Percentiles rank a stretch among this genome's conserved stretches.
Conservation (phyloP, 176 grass and related monocot genomes). For the Eleusine coracana region DNA sequence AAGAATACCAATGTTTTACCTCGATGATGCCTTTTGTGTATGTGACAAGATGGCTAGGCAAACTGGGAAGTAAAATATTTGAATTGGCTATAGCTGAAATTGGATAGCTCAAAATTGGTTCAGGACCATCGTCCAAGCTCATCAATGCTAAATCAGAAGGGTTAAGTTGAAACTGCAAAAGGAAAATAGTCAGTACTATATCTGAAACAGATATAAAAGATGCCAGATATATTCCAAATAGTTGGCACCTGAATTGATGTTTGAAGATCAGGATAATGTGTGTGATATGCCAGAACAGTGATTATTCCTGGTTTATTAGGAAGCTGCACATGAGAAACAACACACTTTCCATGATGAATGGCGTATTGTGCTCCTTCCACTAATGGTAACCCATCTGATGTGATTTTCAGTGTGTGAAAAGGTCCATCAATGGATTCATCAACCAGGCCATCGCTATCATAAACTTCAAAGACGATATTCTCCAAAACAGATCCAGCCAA, state of each 20-base stretch:
- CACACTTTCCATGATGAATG: slow-evolving; percentile 45
- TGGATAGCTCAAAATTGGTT: slow-evolving; percentile 24
- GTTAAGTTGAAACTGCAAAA: slow-evolving; percentile 37
- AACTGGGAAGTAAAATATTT: slow-evolving; percentile 24
- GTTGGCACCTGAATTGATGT: slow-evolving; percentile 18
- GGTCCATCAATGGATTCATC: slow-evolving; percentile 41
- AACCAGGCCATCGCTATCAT: slow-evolving; percentile 23
- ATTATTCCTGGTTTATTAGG: slow-evolving; percentile 30
- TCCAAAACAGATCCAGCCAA: slow-evolving; percentile 18
- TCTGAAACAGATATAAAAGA: slow-evolving; percentile 1
- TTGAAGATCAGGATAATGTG: slow-evolving; percentile 23
- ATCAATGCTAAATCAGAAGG: slow-evolving; percentile 3
- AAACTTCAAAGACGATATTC: slow-evolving; percentile 42
- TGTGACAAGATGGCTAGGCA: slow-evolving; percentile 19
- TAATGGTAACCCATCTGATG: slow-evolving; percentile 16
- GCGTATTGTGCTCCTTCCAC: slow-evolving; percentile 39
- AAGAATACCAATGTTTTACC: slow-evolving; percentile 17
- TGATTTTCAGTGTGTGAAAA: slow-evolving; percentile 41
- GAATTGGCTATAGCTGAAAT: not conserved
- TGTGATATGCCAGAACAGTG: slow-evolving; percentile 37
- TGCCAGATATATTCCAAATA: not conserved
- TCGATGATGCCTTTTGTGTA: slow-evolving; percentile 5
- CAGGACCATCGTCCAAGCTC: not conserved
- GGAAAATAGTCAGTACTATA: slow-evolving; percentile 6
- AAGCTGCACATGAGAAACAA: slow-evolving; percentile 32